Evolutionary conservation across 2,329 filamentous ascomycete genomes (phyloP), one percentile per base, ranked within the genome.

Genomic region (Sarocladium kiliense): DNA sequence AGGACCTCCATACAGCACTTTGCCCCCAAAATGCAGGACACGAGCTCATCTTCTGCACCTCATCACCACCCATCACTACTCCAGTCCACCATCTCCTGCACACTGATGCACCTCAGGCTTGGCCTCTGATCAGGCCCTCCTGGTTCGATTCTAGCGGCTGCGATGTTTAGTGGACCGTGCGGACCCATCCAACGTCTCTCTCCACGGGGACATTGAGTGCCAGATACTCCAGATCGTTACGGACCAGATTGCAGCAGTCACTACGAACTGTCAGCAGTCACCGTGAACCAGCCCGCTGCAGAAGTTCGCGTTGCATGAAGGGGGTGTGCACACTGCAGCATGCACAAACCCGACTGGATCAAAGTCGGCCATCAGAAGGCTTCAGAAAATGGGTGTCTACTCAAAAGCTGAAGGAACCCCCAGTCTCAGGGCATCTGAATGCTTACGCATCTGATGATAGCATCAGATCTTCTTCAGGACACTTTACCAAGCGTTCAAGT

Each of bases 61-160:
- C 27, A 51, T 32, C 27, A 21, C 47, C 47, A 18, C 3, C n/a
- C 18, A 36, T 5, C 47, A 36, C 47, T 23, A 51, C 23, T 27
- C 18, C 44, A 18, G 39, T 47, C n/a, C 14, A n/a, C 44, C 25
- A 30, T 47, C 44, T 47, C n/a, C 23, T 51, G 47, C 47, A 18
- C n/a, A 27, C 27, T 51, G 47, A 11, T 34, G 47, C 47, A 51
- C 18, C 47, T 14, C 6, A 36, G 18, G 47, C 47, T 51, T 51
- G 47, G 47, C 47, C 47, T 32, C 47, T 51, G 30, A 51, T 51
- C 30, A 51, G n/a, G 18, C n/a, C 25, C 47, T 51, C 27, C n/a
- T 27, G 16, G 27, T 34, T 51, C 27, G 3, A 34, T 36, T 49
- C 47, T 51, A 36, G 47, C 30, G 47, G 47, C 26, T 34, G 18